Evolutionary conservation across 2,329 filamentous ascomycete genomes (phyloP), one percentile per base, ranked within the genome.

Genomic region (Pestalotiopsis sp.): DNA sequence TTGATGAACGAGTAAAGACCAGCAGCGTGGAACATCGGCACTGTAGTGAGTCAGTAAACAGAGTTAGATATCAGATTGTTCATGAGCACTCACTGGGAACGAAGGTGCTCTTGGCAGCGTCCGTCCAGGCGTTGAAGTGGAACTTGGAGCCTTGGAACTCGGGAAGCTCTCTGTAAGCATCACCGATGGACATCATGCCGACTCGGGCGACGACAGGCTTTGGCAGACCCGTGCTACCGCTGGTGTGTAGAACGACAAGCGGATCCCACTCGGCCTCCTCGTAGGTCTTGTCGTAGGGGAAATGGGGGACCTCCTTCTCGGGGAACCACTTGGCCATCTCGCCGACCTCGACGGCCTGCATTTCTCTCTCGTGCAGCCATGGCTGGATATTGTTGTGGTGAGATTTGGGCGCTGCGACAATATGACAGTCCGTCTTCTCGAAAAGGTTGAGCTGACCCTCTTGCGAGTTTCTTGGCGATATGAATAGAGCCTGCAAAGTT

Each of bases 361-460:
- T 83, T 17, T 79, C 73, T 7, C 80, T 75, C 65, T 79, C 76
- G 17, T 78, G 70, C 4, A 83, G 70, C 77, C 80, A 82, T 2
- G 81, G 78, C 69, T 80, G 74, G 4, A 83, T 76, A 13, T 75
- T 66, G 5, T 74, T 70, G 49, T 75, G 74, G 67, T 77, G 76
- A 0, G 75, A 71, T 4, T 71, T 69, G 2, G 81, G 73, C 67
- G 78, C 82, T 58, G 74, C 77, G 20, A 86, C 41, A n/a, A 77
- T 72, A 57, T 78, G 75, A 73, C 84, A 86, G 66, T 83, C 74
- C 0, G 84, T 84, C 27, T 75, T 76, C 39, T 83, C 77, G 45
- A 86, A 82, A 0, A 86, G 78, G 45, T 80, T 82, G 14, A 84
- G 68, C 69, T 86, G 83, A 2, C 78, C 83, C 59, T 84, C 83